phyloP scores from a whole-genome alignment of 2,329 filamentous ascomycete species.

The Amylocarpus encephaloides region DNA sequence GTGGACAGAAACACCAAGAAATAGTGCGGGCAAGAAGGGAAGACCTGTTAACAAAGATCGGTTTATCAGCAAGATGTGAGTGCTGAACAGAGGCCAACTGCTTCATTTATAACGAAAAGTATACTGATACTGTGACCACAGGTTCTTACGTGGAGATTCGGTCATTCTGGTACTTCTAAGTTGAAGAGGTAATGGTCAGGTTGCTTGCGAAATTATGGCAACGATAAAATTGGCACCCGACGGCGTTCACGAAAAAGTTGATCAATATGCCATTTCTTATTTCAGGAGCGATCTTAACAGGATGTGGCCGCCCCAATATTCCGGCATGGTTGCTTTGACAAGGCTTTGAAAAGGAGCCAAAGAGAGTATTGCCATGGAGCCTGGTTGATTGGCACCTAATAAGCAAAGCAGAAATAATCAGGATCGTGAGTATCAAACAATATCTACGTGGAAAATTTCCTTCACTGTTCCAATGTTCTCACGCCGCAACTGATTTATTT shows the following conservation, averaged over 20 bases:
- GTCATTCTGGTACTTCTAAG: slow-evolving; percentile 33
- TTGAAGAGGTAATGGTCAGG: slow-evolving; percentile 20
- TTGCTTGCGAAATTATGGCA: slow-evolving; percentile 12
- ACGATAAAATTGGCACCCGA: slow-evolving; percentile 19
- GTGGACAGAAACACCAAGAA: slow-evolving; percentile 92
- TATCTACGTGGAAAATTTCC: too few relatives aligned
- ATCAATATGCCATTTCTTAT: slow-evolving; percentile 17
- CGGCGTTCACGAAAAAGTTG: slow-evolving; percentile 27
- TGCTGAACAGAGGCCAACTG: slow-evolving; percentile 21
- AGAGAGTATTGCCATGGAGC: not conserved
- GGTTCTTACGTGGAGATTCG: slow-evolving; percentile 34
- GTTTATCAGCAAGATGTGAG: slow-evolving; percentile 95
- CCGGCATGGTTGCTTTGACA: not conserved
- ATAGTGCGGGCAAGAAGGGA: slow-evolving; percentile 81
- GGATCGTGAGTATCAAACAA: too few relatives aligned
- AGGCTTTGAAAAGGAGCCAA: not conserved
- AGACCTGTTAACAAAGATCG: slow-evolving; percentile 93
- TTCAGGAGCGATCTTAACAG: not conserved
- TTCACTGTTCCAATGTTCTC: too few relatives aligned
- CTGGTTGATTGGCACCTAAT: too few relatives aligned
- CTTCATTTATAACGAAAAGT: not conserved
- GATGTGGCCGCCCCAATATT: not conserved
- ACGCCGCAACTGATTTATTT: too few relatives aligned
- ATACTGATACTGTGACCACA: slow-evolving; percentile 12
- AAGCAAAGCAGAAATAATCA: too few relatives aligned